Evolutionary conservation across 495 filamentous ascomycete species (phyloP), one percentile per base, ranked within the genome.

Genomic region (Penicillium nucicola): DNA sequence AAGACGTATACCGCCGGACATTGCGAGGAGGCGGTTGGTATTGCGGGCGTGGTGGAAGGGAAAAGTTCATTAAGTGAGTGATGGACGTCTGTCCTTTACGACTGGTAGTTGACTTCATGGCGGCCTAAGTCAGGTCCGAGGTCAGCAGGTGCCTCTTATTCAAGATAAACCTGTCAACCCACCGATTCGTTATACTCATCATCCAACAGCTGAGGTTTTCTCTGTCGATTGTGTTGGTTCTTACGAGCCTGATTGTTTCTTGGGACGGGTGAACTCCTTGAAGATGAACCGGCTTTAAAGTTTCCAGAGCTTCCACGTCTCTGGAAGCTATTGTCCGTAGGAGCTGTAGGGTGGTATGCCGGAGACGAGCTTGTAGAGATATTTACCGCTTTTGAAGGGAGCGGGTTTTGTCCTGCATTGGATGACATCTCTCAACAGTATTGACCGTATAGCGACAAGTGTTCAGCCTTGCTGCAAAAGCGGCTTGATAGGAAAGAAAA

Each of bases 41-140:
- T 55, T 86, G 77, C 19, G 83, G 88, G 31, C 89, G 81, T 32
- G 91, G 87, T 14, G 92, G 88, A 30, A 90, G 76, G 34, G 86
- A 82, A 64, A 96, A 93, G 68, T 90, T 95, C 83, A 98, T 88
- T 22, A 98, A 71, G 69, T 98, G 93, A 14, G 93, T 97, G 62
- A 98, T 97, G 58, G 89, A 95, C 33, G 89, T 96, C 58, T 96
- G 93, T 52, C 92, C 95, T 53, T 92, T 87, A 30, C 92, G 86
- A 63, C 86, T 90, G 53, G 77, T 90, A 34, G 87, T 77, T 61
- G 91, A 91, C 69, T 84, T 84, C 79, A 96, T 88, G 64, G 86
- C 86, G 70, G 84, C 78, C 84, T 88, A 41, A 20, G 49, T 36
- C 41, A 30, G 37, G 37, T 36, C 7, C 41, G 25, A 23, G 40